These are phyloP conservation scores for Lentinula aciculospora DNA, from an alignment of 768 basidiomycete genomes.

Conservation along the genomic window DNA sequence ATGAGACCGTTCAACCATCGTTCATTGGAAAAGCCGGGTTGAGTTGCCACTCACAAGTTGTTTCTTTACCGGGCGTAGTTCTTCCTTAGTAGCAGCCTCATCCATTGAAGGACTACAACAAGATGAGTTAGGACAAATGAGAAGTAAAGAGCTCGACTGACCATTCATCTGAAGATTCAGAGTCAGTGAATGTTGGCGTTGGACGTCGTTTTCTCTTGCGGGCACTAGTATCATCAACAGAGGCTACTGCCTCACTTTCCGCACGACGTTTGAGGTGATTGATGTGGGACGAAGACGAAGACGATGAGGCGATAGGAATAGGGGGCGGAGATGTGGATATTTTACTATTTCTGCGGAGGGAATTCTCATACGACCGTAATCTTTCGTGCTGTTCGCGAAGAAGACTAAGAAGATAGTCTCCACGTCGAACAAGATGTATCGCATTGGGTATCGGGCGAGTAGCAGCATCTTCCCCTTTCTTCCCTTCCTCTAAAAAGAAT, in stretches of 20 bases:
- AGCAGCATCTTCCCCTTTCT: slow-evolving; percentile 84
- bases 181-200: slow-evolving; percentile 96
- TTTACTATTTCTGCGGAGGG: slow-evolving; percentile 68
- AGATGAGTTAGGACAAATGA: slow-evolving; percentile 7
- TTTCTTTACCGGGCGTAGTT: slow-evolving; percentile 93
- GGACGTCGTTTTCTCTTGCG: slow-evolving; percentile 86
- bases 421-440: slow-evolving; percentile 95
- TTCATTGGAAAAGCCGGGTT: background rate
- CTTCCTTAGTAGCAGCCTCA: slow-evolving; percentile 87
- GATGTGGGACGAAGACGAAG: slow-evolving; percentile 49
- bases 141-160: slow-evolving; percentile 31
- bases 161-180: slow-evolving; percentile 90
- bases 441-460: slow-evolving; percentile 93
- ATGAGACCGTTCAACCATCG: background rate
- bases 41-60: slow-evolving; percentile 62
- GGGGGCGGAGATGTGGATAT: slow-evolving; percentile 73
- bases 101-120: slow-evolving; percentile 86
- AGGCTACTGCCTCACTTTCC: slow-evolving; percentile 81
- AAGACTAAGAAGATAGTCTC: slow-evolving; percentile 85
- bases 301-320: slow-evolving; percentile 54
- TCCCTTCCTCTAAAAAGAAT: slow-evolving; percentile 97
- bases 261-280: slow-evolving; percentile 69
- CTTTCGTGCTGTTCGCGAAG: slow-evolving; percentile 88
- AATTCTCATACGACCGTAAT: slow-evolving; percentile 82
- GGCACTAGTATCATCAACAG: slow-evolving; percentile 63